phyloP scores from a whole-genome alignment of 257 asterid species.

The Ilex aquifolium region DNA sequence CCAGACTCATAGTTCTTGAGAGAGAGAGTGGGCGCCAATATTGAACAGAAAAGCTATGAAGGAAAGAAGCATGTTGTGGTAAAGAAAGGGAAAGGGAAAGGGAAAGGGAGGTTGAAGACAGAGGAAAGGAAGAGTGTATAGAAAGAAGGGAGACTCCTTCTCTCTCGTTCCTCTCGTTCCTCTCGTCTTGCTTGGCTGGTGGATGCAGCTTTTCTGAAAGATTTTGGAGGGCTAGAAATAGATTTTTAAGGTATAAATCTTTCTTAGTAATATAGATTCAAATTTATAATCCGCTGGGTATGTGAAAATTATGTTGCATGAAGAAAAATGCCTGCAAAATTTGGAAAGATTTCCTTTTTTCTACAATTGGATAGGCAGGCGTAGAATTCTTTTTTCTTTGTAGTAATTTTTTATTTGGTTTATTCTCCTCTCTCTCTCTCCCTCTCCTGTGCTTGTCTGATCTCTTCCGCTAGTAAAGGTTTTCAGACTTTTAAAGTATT shows the following conservation, averaged over 20 bases:
- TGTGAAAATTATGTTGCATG: conserved; percentile 14
- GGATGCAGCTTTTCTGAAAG: conserved; percentile 55
- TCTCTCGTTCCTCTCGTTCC: neutral
- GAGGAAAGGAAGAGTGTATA: no score
- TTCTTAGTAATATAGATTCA: no score
- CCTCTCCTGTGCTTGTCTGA: no score
- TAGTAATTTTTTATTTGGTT: conserved; percentile 17
- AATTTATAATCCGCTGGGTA: conserved; percentile 32
- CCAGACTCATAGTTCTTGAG: conserved; percentile 28
- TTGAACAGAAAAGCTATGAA: conserved; percentile 11
- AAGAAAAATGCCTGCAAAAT: conserved; percentile 13
- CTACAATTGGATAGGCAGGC: no score
- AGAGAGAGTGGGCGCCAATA: neutral
- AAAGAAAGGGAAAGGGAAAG: conserved; percentile 25
- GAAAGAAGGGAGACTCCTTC: neutral
- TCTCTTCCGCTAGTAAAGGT: no score
- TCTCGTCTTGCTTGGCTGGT: neutral
- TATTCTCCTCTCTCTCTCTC: neutral
- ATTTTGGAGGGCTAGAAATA: conserved; percentile 37
- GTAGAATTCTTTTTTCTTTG: neutral
- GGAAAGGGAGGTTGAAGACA: conserved; percentile 23
- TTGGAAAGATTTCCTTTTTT: conserved; percentile 3
- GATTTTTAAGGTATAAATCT: conserved; percentile 27
- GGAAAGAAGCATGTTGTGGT: conserved; percentile 21
- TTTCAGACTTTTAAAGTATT: no score